Conservation (phyloP, 1,284 basidiomycete species). For the Cryptococcus amylolentus region DNA sequence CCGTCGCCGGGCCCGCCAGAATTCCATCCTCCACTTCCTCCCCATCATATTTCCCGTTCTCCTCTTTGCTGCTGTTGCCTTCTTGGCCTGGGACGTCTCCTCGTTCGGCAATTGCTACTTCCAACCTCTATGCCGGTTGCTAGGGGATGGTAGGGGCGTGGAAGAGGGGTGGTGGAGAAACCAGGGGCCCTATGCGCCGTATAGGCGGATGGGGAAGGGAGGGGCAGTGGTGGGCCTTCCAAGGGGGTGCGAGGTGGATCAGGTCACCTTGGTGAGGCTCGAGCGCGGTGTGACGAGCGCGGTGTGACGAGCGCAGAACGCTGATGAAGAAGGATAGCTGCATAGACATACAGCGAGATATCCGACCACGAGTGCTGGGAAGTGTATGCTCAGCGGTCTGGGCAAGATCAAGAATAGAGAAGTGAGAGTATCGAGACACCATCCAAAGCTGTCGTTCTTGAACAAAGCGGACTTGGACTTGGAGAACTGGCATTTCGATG, state of each 20-base stretch:
- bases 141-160: slow-evolving; percentile 21
- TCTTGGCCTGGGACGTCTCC: slow-evolving; percentile 67
- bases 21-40: slow-evolving; percentile 54
- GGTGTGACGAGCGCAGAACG: neutral
- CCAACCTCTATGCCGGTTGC: slow-evolving; percentile 26
- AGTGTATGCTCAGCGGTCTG: slow-evolving; percentile 54
- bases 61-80: slow-evolving; percentile 66
- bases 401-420: slow-evolving; percentile 49
- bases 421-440: slow-evolving; percentile 27
- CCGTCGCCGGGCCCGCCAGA: neutral
- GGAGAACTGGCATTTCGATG: slow-evolving; percentile 52
- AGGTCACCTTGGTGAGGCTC: slow-evolving; percentile 41
- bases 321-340: slow-evolving; percentile 56
- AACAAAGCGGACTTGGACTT: slow-evolving; percentile 61
- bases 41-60: slow-evolving; percentile 70
- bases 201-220: slow-evolving; percentile 15
- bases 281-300: neutral
- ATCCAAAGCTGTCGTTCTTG: slow-evolving; percentile 61
- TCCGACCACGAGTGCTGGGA: slow-evolving; percentile 60
- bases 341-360: slow-evolving; percentile 79
- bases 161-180: slow-evolving; percentile 33
- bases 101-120: slow-evolving; percentile 31
- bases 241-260: slow-evolving; percentile 39
- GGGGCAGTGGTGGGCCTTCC: slow-evolving; percentile 27
- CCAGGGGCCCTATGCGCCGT: slow-evolving; percentile 41